Evolutionary conservation across 1,284 basidiomycete species (phyloP), one percentile per base, ranked within the genome.

Genomic region (Ustilago curta): DNA sequence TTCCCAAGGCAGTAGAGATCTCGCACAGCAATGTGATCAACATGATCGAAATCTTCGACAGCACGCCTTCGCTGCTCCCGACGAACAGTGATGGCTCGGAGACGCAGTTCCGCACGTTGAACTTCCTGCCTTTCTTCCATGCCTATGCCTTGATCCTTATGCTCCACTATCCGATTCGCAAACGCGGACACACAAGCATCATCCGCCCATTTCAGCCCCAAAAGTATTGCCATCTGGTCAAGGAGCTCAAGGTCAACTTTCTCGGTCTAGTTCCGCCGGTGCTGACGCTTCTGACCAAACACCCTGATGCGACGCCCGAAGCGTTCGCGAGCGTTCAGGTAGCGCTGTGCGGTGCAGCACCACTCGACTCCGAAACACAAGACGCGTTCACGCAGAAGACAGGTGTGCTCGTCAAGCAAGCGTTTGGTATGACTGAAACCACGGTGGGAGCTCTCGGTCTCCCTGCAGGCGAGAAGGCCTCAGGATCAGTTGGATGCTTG

Each of bases 351-450:
- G 76, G 72, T 12, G 76, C 72, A 4, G 72, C 76, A 6, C 76
- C 76, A 3, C 53, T 78, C 4, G 69, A 72, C 45, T 59, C 54
- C 19, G 68, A 68, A n/a, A 62, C 59, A 8, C 58, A 70, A 31
- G 19, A 27, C 12, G 47, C 32, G 4, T 75, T 77, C 37, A 51
- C 45, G n/a, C 52, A 61, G 19, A 76, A 72, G 51, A 65, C 56
- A 8, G 60, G 70, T 3, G 61, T 68, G 8, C 40, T 32, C 8
- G 64, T 76, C 35, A 37, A 49, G 23, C 71, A 75, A 44, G 76
- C 64, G 1, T 78, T 50, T 31, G 76, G 76, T 29, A 78, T 78
- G 73, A 76, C 63, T 6, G 76, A 78, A 42, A 76, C 76, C 8
- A 77, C 76, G 0, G 72, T 77, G 18, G 73, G 62, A 12, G 66